phyloP scores from a whole-genome alignment of 352 stramenopile genomes.

The Phytopythium chamaehyphon region DNA sequence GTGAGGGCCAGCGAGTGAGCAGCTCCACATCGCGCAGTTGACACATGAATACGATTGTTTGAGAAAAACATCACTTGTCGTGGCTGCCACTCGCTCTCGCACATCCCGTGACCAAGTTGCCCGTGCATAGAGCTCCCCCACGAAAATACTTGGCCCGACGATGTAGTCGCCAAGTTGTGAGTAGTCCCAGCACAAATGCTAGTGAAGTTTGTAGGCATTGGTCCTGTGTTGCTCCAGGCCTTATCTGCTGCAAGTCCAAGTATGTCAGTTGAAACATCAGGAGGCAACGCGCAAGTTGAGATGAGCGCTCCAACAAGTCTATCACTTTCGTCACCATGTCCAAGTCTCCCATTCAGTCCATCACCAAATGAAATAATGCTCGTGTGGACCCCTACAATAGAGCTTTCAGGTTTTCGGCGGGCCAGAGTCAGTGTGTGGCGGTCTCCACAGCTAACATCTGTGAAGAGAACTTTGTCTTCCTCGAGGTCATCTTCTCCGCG shows the following conservation, averaged over 20 bases:
- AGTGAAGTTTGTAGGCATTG: slow-evolving; percentile 26
- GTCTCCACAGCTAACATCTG: slow-evolving; percentile 62
- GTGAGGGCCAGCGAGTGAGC: slow-evolving; percentile 53
- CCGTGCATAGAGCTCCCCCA: slow-evolving; percentile 59
- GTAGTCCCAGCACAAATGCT: slow-evolving; percentile 37
- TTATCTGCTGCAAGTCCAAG: background rate
- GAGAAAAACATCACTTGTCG: slow-evolving; percentile 44
- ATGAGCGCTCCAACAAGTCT: slow-evolving; percentile 35
- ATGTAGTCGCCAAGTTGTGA: slow-evolving; percentile 49
- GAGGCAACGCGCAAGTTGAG: slow-evolving; percentile 20
- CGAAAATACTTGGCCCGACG: slow-evolving; percentile 52
- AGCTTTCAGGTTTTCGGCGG: slow-evolving; percentile 2
- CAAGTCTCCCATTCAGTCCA: slow-evolving; percentile 61
- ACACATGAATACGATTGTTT: slow-evolving; percentile 18
- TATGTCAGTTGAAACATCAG: background rate
- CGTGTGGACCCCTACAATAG: slow-evolving; percentile 13
- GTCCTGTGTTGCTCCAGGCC: background rate
- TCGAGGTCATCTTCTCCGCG: background rate
- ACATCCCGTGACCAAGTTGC: slow-evolving; percentile 44
- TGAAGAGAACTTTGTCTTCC: slow-evolving; percentile 42
- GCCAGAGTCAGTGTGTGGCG: slow-evolving; percentile 55
- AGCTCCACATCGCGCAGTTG: slow-evolving; percentile 26
- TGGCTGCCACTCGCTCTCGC: slow-evolving; percentile 57
- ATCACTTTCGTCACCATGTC: slow-evolving; percentile 49
- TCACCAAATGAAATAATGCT: slow-evolving; percentile 65